Base-by-base conservation (phyloP, 208 protist genomes). In the Acanthamoeba castellanii region DNA sequence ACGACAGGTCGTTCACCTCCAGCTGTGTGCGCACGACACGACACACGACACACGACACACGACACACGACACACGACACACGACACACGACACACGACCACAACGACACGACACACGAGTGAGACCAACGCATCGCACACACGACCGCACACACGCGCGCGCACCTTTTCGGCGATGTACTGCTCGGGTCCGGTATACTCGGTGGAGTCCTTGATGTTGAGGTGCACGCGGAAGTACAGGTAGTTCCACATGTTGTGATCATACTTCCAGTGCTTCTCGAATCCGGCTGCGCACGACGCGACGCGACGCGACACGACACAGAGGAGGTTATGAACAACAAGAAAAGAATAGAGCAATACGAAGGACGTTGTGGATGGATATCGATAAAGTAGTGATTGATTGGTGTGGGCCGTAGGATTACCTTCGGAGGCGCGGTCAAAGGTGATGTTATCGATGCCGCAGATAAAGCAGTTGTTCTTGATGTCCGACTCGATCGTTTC, bases 161-260 rank as follows among this genome's bases (percentile, higher is more conserved):
- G 32, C 4, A 97, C 92, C 95, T 89, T 96, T 27, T 95, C 76
- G 20, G 52, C 34, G 8, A 98, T 96, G 94, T 97, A 98, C 37
- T 92, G 94, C 94, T 98, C 97, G 55, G 95, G 96, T 9, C 97
- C 97, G 25, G 96, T 98, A 87, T 96, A 98, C 95, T 98, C 96
- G 45, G 96, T 97, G 27, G 47, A 22, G 34, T 95, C 90, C 87
- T 98, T 97, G 3, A 34, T 55, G 25, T 87, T 52, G 34, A 98
- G 78, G 93, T 97, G 96, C 2, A 96, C 76, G 6, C 96, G 78
- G 64, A 99, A 99, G 97, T 98, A 98, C 22, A 99, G 95, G 96
- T 99, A 99, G 96, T 98, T 98, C 98, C 99, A 99, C 97, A 99
- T 98, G 96, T 99, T 98, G 97, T 99, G 99, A 82, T 99, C 98